Conservation (phyloP, 306 rosid genomes). For the Quercus mongolica region DNA sequence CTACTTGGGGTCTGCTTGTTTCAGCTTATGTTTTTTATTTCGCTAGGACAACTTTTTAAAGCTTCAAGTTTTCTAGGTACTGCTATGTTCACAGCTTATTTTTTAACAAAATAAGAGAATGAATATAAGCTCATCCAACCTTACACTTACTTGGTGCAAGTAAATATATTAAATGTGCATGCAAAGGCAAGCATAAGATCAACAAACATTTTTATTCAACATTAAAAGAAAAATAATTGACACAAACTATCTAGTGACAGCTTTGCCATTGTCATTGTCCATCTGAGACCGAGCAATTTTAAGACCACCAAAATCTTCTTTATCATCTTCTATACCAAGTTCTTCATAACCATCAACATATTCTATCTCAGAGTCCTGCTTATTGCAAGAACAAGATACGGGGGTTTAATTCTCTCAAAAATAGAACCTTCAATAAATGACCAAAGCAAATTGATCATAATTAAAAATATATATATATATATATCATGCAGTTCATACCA, state of each 20-base stretch:
- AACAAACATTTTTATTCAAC: background rate
- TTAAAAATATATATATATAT: background rate
- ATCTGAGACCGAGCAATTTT: slow-evolving; percentile 20
- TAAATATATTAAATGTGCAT: background rate
- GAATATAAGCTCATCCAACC: no score
- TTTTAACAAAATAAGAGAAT: no score
- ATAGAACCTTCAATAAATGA: background rate
- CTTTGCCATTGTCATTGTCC: slow-evolving; percentile 48
- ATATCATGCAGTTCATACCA: slow-evolving; percentile 34
- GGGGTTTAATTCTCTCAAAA: background rate
- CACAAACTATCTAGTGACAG: background rate
- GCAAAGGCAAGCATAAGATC: background rate
- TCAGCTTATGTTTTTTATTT: no score
- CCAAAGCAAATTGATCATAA: background rate
- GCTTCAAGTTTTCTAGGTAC: no score
- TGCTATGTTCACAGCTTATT: no score
- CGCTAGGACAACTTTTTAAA: no score
- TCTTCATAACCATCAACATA: slow-evolving; percentile 74
- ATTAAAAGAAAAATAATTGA: background rate
- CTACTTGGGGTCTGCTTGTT: no score
- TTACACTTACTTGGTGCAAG: background rate
- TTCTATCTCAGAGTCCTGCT: slow-evolving; percentile 66
- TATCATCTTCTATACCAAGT: slow-evolving; percentile 77
- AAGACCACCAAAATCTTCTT: slow-evolving; percentile 73
- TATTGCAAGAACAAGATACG: slow-evolving; percentile 6